Conservation (phyloP, 2,329 filamentous ascomycete genomes). For the Fusarium sp. region DNA sequence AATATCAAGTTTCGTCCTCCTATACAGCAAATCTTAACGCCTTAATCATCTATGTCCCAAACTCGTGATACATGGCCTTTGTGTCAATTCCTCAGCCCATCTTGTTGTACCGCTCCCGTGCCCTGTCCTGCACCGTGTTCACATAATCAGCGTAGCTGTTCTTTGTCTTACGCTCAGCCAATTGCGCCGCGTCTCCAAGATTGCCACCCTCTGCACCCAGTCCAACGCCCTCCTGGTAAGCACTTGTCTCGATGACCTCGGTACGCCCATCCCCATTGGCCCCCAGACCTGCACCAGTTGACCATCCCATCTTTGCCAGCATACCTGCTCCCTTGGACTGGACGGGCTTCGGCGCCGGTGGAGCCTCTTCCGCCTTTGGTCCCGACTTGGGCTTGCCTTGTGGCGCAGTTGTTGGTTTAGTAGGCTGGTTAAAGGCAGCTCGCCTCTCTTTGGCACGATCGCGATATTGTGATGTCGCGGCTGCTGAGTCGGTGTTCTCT, state of each 20-base stretch:
- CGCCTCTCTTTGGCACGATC: conserved; percentile 78
- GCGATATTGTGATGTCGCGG: conserved; percentile 62
- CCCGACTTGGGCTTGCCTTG: conserved; percentile 53
- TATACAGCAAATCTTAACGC: conserved; percentile 4
- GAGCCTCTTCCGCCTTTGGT: conserved; percentile 36
- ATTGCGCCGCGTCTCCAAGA: conserved; percentile 74
- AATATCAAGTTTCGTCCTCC: not conserved
- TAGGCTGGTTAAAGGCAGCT: conserved; percentile 70
- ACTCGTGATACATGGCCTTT: not conserved
- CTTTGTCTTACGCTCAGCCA: conserved; percentile 72
- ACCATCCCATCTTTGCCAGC: conserved; percentile 81
- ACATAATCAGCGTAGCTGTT: conserved; percentile 73
- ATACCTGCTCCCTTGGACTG: conserved; percentile 74
- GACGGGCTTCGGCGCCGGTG: conserved; percentile 48
- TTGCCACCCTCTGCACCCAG: conserved; percentile 77
- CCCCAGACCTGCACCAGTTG: conserved; percentile 72
- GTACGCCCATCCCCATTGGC: conserved; percentile 72
- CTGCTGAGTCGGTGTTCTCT: conserved; percentile 40
- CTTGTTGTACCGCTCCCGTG: conserved; percentile 73
- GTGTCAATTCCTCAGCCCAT: conserved; percentile 52
- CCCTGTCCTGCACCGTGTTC: conserved; percentile 73
- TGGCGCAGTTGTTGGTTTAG: conserved; percentile 58
- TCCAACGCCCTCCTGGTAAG: conserved; percentile 76
- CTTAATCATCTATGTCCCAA: conserved; percentile 11
- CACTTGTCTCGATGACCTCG: conserved; percentile 72